phyloP scores from a whole-genome alignment of 1,284 basidiomycete species.

The Butyriboletus appendiculatus region DNA sequence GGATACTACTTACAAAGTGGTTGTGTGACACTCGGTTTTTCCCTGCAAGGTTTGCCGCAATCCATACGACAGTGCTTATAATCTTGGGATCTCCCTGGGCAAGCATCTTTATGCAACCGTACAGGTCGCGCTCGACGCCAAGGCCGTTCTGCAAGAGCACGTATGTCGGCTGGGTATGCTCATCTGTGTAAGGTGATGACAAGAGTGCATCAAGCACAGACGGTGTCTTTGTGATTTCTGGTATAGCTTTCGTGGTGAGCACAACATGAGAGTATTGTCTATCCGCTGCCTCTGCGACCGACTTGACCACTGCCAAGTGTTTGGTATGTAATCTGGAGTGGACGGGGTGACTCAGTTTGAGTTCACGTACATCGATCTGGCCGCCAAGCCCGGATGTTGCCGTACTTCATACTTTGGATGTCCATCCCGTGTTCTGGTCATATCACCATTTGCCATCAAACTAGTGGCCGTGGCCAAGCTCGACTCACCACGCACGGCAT shows the following conservation, averaged over 20 bases:
- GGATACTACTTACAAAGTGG: constrained; percentile 46
- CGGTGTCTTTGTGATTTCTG: constrained; percentile 63
- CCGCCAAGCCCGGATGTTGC: constrained; percentile 56
- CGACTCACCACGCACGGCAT: constrained; percentile 50
- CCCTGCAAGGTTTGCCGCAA: constrained; percentile 49
- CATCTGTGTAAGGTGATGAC: constrained; percentile 47
- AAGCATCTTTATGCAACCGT: constrained; percentile 49
- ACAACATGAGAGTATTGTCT: constrained; percentile 65
- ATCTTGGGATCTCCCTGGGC: constrained; percentile 48
- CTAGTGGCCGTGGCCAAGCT: neutral
- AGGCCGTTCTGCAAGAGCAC: constrained; percentile 80
- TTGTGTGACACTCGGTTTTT: constrained; percentile 54
- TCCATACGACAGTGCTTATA: constrained; percentile 55
- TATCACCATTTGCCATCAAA: neutral
- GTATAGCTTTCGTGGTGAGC: constrained; percentile 72
- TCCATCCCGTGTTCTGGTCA: constrained; percentile 50
- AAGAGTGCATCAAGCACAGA: constrained; percentile 61
- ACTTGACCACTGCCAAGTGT: constrained; percentile 49
- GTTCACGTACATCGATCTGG: constrained; percentile 56
- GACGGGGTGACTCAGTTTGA: neutral
- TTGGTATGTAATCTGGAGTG: neutral
- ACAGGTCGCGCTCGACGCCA: constrained; percentile 70
- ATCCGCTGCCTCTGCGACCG: constrained; percentile 61
- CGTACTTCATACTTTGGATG: constrained; percentile 61
- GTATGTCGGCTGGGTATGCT: constrained; percentile 56